Conservation (phyloP, 148 eudicot species). For the Chenopodium suecicum region DNA sequence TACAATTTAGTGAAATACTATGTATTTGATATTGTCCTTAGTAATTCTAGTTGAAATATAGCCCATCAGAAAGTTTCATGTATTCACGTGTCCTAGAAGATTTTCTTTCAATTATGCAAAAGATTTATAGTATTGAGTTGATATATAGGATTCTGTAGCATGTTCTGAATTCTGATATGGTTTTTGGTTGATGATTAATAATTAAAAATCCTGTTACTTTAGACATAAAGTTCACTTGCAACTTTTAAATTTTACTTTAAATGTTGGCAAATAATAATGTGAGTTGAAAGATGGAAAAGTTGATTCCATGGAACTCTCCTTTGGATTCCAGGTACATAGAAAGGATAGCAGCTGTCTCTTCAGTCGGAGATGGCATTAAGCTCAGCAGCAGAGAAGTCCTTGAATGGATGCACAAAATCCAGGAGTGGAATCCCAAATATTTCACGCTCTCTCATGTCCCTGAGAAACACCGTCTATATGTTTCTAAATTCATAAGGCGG, state of each 20-base stretch:
- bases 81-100: not conserved
- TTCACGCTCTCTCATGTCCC: conserved; percentile 85
- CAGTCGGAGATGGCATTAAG: conserved; percentile 47
- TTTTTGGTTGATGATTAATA: not conserved
- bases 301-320: not conserved
- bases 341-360: conserved; percentile 77
- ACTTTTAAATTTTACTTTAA: no score
- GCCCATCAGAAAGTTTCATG: not conserved
- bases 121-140: not conserved
- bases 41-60: not conserved
- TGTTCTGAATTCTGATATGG: not conserved
- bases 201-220: not conserved
- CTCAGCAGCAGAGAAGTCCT: conserved; percentile 54
- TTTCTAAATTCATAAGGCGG: conserved; percentile 70
- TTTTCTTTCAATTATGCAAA: not conserved
- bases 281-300: not conserved
- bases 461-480: conserved; percentile 50
- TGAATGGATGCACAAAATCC: conserved; percentile 83
- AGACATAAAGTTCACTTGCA: no score
- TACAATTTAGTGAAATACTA: not conserved
- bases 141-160: not conserved
- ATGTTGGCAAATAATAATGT: not conserved
- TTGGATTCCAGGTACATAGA: conserved; percentile 73
- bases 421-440: conserved; percentile 82
- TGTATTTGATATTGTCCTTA: not conserved